Percentiles rank a stretch among this genome's conserved stretches.
Evolutionary conservation across 2,329 filamentous ascomycete genomes (phyloP).

Genomic region (Aureobasidium sp.): DNA sequence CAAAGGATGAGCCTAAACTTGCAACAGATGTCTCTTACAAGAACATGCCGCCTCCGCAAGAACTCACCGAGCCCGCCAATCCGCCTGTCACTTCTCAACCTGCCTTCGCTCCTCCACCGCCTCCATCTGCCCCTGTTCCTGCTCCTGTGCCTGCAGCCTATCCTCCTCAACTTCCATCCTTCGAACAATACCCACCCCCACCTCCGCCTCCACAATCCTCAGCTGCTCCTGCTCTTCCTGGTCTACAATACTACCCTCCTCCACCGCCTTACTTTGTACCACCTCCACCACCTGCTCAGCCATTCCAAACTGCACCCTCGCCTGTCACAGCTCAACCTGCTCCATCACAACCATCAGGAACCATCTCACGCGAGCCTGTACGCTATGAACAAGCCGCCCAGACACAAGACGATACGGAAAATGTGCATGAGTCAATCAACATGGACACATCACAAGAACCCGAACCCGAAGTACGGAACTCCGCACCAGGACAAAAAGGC

Average conservation of each 20-base stretch:
- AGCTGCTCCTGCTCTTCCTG: not conserved
- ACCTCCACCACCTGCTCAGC: conserved; percentile 8
- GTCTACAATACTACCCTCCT: conserved; percentile 26
- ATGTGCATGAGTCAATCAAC: conserved; percentile 18
- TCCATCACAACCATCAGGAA: conserved; percentile 39
- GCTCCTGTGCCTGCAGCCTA: not conserved
- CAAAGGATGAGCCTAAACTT: conserved; percentile 34
- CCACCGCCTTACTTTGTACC: conserved; percentile 17
- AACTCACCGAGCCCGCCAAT: conserved; percentile 29
- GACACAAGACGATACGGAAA: conserved; percentile 32
- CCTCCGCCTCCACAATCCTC: conserved; percentile 14
- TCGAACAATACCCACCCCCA: conserved; percentile 21
- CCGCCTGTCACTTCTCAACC: conserved; percentile 31
- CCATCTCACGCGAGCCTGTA: conserved; percentile 70
- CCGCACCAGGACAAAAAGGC: conserved; percentile 68
- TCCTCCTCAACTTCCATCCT: not conserved
- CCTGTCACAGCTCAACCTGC: conserved; percentile 23
- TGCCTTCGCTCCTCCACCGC: conserved; percentile 18
- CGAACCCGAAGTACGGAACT: conserved; percentile 45
- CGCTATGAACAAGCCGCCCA: conserved; percentile 53
- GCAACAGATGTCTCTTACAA: conserved; percentile 30
- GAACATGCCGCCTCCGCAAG: conserved; percentile 13
- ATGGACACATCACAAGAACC: conserved; percentile 21
- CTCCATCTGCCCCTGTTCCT: not conserved
- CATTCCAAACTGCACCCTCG: conserved; percentile 14